phyloP scores from a whole-genome alignment of 257 asterid species.

The Scutellaria baicalensis region DNA sequence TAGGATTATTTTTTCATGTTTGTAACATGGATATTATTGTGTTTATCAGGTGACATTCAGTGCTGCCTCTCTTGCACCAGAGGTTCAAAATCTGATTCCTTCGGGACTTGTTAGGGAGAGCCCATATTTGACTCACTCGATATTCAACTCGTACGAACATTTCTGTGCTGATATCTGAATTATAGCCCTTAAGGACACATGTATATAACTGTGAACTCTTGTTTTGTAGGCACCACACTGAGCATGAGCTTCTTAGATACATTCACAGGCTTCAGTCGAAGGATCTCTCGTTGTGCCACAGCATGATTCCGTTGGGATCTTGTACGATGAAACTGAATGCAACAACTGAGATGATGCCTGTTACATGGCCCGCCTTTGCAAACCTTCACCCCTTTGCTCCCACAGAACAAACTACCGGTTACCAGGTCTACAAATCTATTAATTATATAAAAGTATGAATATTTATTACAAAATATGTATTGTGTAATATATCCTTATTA shows the following conservation, averaged over 20 bases:
- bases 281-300: slow-evolving; percentile 84
- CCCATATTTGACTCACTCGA: slow-evolving; percentile 63
- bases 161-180: not conserved
- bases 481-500: too few species aligned
- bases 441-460: too few species aligned
- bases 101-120: slow-evolving; percentile 66
- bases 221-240: slow-evolving; percentile 67
- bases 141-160: slow-evolving; percentile 70
- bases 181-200: slow-evolving; percentile 10
- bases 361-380: slow-evolving; percentile 81
- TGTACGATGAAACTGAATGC: slow-evolving; percentile 94
- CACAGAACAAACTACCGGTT: slow-evolving; percentile 66
- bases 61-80: slow-evolving; percentile 75
- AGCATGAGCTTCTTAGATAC: slow-evolving; percentile 85
- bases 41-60: slow-evolving; percentile 53
- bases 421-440: slow-evolving; percentile 51
- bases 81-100: slow-evolving; percentile 59
- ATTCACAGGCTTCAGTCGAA: slow-evolving; percentile 67
- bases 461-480: too few species aligned
- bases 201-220: slow-evolving; percentile 2
- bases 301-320: slow-evolving; percentile 93
- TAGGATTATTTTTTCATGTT: not conserved
- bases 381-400: slow-evolving; percentile 87
- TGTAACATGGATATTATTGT: not conserved
- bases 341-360: slow-evolving; percentile 93